These are phyloP conservation scores for Pilasporangium apinafurcum DNA, from an alignment of 352 stramenopile species.

Conservation along the genomic window DNA sequence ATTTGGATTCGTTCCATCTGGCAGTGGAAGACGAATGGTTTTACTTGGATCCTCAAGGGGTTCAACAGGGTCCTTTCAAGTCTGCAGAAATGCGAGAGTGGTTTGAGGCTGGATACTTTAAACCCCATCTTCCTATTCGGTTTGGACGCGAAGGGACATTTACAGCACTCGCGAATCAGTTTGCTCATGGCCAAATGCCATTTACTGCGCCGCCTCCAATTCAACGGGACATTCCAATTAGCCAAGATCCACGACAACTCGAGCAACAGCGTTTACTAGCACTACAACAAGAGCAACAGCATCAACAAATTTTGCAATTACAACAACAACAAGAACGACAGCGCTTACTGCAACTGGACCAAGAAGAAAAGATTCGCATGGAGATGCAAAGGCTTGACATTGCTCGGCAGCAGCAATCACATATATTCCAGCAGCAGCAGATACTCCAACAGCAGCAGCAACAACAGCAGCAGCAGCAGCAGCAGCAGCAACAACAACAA, in stretches of 20 bases:
- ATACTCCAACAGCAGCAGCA: constrained; percentile 35
- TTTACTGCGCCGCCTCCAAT: constrained; percentile 36
- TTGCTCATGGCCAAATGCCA: constrained; percentile 58
- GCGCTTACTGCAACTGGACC: constrained; percentile 55
- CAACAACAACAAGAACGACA: constrained; percentile 67
- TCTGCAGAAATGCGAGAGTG: constrained; percentile 84
- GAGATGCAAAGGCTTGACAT: constrained; percentile 80
- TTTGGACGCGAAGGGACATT: constrained; percentile 73
- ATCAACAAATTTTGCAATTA: constrained; percentile 54
- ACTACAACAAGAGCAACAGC: constrained; percentile 61
- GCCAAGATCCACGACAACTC: constrained; percentile 10
- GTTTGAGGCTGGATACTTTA: constrained; percentile 88
- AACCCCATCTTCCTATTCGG: constrained; percentile 81
- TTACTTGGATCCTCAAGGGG: constrained; percentile 78
- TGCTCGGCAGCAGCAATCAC: constrained; percentile 57
- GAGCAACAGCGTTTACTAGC: constrained; percentile 57
- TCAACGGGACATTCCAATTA: constrained; percentile 16
- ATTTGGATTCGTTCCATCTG: constrained; percentile 18
- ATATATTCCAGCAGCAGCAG: constrained; percentile 49
- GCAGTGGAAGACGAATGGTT: constrained; percentile 79
- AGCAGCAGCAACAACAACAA: constrained; percentile 26
- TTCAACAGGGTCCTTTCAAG: constrained; percentile 83
- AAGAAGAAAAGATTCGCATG: constrained; percentile 75
- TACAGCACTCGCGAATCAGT: constrained; percentile 70
- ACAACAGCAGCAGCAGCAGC: constrained; percentile 27